Conservation (phyloP, 108 stramenopile species). For the Pseudonitzschia pungens region DNA sequence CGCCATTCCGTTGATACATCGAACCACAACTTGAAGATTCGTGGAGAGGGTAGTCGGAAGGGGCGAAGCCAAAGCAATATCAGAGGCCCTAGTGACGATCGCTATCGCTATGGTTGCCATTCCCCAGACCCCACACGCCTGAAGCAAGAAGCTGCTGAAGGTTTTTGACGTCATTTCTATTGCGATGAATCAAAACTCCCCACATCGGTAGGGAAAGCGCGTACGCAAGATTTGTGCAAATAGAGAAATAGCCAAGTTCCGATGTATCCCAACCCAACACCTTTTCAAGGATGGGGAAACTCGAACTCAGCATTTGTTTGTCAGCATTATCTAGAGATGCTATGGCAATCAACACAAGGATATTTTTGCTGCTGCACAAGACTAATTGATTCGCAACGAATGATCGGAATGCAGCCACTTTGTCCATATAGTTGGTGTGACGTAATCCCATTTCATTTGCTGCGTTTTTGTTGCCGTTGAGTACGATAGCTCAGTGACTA, state of each 20-base stretch:
- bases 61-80: too few relatives aligned
- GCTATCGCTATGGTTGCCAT: slow-evolving; percentile 36
- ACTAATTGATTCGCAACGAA: background rate
- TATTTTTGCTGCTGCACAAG: background rate
- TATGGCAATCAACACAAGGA: slow-evolving; percentile 32
- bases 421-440: too few relatives aligned
- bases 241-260: slow-evolving; percentile 52
- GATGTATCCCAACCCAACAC: slow-evolving; percentile 32
- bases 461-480: too few relatives aligned
- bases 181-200: slow-evolving; percentile 42
- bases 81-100: background rate
- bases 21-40: slow-evolving; percentile 38
- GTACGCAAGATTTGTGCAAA: slow-evolving; percentile 51
- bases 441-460: too few relatives aligned
- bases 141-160: background rate
- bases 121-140: slow-evolving; percentile 49
- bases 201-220: slow-evolving; percentile 50
- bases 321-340: slow-evolving; percentile 56
- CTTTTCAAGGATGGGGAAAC: slow-evolving; percentile 50
- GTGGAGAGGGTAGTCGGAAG: background rate
- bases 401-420: background rate
- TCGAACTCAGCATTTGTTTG: slow-evolving; percentile 40
- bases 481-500: too few relatives aligned
- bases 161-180: background rate
- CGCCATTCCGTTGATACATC: slow-evolving; percentile 40